Evolutionary conservation across 192 early-diverging fungal species (phyloP).

Genomic region (Entophlyctis helioformis): DNA sequence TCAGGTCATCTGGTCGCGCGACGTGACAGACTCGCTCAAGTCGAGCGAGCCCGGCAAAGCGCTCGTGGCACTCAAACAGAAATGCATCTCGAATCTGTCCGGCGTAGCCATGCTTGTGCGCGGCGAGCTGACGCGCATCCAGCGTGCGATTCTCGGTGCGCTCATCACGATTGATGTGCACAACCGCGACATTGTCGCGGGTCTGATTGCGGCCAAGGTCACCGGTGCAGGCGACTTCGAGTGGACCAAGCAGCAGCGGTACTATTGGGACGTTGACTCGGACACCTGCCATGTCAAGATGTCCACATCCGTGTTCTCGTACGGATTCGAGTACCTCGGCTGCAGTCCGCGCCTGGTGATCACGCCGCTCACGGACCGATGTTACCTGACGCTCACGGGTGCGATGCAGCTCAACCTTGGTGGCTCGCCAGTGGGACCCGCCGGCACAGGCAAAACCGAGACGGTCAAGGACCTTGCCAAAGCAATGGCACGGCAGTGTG

Average conservation of each 20-base stretch:
- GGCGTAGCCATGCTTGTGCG: constrained; percentile 42
- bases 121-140: constrained; percentile 45
- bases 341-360: constrained; percentile 51
- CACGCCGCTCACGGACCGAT: constrained; percentile 48
- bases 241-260: constrained; percentile 48
- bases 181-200: constrained; percentile 43
- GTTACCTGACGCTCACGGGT: constrained; percentile 50
- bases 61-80: constrained; percentile 24
- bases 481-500: constrained; percentile 46
- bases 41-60: constrained; percentile 22
- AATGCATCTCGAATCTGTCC: constrained; percentile 31
- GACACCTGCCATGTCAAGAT: constrained; percentile 47
- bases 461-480: constrained; percentile 54
- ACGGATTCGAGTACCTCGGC: constrained; percentile 51
- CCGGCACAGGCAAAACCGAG: constrained; percentile 52
- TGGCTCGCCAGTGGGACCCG: constrained; percentile 44
- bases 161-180: constrained; percentile 53
- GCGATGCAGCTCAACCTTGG: constrained; percentile 51
- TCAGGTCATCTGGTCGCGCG: constrained; percentile 40
- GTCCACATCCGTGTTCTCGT: constrained; percentile 42
- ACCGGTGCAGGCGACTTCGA: constrained; percentile 39
- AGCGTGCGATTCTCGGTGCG: constrained; percentile 42
- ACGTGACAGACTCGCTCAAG: constrained; percentile 38
- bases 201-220: constrained; percentile 27
- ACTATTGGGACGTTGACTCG: constrained; percentile 48